A percentile compares a stretch with the other conserved stretches of the same genome.
These are phyloP conservation scores for Trichoderma breve DNA, from an alignment of 2,329 filamentous ascomycete species.

Conservation along the genomic window DNA sequence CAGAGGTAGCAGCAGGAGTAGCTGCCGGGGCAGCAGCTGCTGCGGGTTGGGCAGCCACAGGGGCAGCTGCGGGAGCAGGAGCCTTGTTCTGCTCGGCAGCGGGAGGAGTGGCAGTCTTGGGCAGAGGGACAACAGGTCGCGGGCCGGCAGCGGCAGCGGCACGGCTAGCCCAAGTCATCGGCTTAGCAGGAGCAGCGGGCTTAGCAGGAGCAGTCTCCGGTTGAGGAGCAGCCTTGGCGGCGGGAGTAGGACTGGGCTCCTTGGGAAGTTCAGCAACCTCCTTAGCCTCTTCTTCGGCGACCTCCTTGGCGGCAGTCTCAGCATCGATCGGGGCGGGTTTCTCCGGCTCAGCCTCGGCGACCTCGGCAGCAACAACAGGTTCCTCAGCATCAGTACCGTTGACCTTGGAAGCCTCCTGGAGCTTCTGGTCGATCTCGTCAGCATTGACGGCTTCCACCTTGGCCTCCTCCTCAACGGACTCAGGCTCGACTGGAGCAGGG, in stretches of 20 bases:
- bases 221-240: slow-evolving; percentile 43
- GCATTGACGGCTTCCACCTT: slow-evolving; percentile 49
- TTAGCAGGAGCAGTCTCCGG: slow-evolving; percentile 51
- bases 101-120: slow-evolving; percentile 57
- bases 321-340: slow-evolving; percentile 39
- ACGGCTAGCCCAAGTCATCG: slow-evolving; percentile 74
- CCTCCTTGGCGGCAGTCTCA: slow-evolving; percentile 51
- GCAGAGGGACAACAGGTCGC: slow-evolving; percentile 51
- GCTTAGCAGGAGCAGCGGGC: slow-evolving; percentile 52
- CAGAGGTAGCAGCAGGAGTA: slow-evolving; percentile 37
- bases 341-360: slow-evolving; percentile 38
- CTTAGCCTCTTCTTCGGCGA: slow-evolving; percentile 51
- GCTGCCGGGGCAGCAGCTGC: slow-evolving; percentile 24
- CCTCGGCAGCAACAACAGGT: slow-evolving; percentile 39
- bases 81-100: slow-evolving; percentile 50
- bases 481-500: slow-evolving; percentile 35
- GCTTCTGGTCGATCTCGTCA: slow-evolving; percentile 68
- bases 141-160: slow-evolving; percentile 58
- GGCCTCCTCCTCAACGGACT: slow-evolving; percentile 33
- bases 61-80: slow-evolving; percentile 45
- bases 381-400: slow-evolving; percentile 35
- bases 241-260: slow-evolving; percentile 56
- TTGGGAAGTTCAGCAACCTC: slow-evolving; percentile 66
- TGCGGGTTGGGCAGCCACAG: slow-evolving; percentile 33
- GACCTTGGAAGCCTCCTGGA: slow-evolving; percentile 59